Evolutionary conservation across 345 rosid species (phyloP), one percentile per base, ranked within the genome.

Genomic region (Draba incana): DNA sequence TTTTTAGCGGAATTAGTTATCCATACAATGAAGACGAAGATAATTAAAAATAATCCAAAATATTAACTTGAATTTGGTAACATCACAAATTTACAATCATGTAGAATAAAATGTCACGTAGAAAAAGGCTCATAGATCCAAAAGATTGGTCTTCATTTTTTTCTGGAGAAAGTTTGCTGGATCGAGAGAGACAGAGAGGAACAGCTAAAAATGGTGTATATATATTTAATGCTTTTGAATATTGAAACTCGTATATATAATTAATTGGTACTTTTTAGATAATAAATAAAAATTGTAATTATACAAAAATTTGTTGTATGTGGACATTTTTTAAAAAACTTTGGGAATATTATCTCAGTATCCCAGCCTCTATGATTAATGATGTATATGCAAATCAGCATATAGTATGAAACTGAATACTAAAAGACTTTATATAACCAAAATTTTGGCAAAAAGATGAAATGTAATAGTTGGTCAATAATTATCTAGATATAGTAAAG

Each of bases 61-160:
- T 20, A 23, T 28, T 6, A 42, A 14, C 39, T 35, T 24, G 64
- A 30, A 44, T 23, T 38, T 33, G 60, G 45, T 33, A 50, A 55
- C 67, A 15, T 50, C 54, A 65, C 44, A 27, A 30, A 30, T 33
- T 37, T 24, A 53, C 50, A 45, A 63, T 58, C 48, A 58, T 27
- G 64, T 46, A n/a, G n/a, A n/a, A 50, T 24, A 73, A 73, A 49
- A n/a, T 48, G 23, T 43, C 39, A 49, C 28, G 39, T 35, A 50
- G 71, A 57, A 58, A 35, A 64, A 66, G 35, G 54, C 42, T 58
- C 58, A 58, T 66, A 66, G 20, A 47, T 73, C 77, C 77, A 73
- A 73, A 58, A 73, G 12, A 73, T 58, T 66, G 67, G 77, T 73
- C 72, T 65, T 73, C 69, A 13, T 54, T 62, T 71, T 60, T 71